phyloP scores from a whole-genome alignment of 345 rosid species.

The Dipteronia sinensis region DNA sequence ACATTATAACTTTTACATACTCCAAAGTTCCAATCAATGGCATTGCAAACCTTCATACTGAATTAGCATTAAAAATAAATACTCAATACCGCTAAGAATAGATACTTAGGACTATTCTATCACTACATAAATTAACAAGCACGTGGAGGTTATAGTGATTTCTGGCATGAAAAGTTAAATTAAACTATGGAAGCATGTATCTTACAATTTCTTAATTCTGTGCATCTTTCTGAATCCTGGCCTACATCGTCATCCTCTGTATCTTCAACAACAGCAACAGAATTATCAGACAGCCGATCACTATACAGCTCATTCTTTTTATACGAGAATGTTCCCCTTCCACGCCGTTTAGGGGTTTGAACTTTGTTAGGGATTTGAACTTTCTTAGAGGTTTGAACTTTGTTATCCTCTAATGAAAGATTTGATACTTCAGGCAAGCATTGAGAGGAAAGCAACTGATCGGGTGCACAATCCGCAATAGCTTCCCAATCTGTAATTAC shows the following conservation, averaged over 20 bases:
- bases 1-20: not conserved
- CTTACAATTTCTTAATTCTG: slow-evolving; percentile 53
- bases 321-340: slow-evolving; percentile 86
- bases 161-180: not conserved
- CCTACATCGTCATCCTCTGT: slow-evolving; percentile 43
- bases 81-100: not conserved
- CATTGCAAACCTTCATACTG: not conserved
- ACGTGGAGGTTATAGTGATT: not conserved
- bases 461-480: slow-evolving; percentile 66
- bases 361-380: slow-evolving; percentile 50
- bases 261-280: slow-evolving; percentile 31
- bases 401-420: slow-evolving; percentile 57
- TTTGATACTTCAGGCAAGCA: slow-evolving; percentile 61
- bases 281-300: slow-evolving; percentile 41
- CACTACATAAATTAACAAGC: not conserved
- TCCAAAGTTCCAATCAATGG: not conserved
- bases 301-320: slow-evolving; percentile 56
- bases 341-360: slow-evolving; percentile 75
- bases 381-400: slow-evolving; percentile 58
- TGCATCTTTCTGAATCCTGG: slow-evolving; percentile 38
- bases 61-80: not conserved
- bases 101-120: not conserved
- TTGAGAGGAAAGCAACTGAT: slow-evolving; percentile 53
- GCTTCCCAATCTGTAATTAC: slow-evolving; percentile 83
- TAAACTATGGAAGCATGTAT: not conserved